Conservation (phyloP, 1,139 yeast genomes). For the Yamadazyma oceani region DNA sequence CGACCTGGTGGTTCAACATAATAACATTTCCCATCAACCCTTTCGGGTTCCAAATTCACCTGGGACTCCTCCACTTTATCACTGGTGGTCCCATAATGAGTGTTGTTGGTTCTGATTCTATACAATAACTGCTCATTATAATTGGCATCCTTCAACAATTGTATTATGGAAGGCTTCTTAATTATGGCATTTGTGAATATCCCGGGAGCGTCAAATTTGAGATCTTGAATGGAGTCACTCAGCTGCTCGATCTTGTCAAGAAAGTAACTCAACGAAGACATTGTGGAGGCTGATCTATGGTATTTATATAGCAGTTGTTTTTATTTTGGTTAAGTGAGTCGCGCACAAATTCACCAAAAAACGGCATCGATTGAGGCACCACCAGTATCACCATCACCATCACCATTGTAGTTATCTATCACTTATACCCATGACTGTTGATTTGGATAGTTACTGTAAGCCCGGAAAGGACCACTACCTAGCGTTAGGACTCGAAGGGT, state of each 20-base stretch:
- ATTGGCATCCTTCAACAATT: slow-evolving; percentile 62
- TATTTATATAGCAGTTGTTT: too few relatives aligned
- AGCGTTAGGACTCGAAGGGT: slow-evolving; percentile 92
- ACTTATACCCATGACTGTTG: slow-evolving; percentile 38
- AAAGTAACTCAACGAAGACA: slow-evolving; percentile 26
- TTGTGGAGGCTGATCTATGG: too few relatives aligned
- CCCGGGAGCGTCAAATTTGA: slow-evolving; percentile 54
- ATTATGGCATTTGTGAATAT: slow-evolving; percentile 66
- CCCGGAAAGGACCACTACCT: slow-evolving; percentile 54
- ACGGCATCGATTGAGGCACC: too few relatives aligned
- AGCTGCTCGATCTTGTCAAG: slow-evolving; percentile 26
- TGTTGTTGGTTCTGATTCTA: slow-evolving; percentile 22
- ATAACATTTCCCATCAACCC: slow-evolving; percentile 39
- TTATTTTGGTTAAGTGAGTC: not conserved
- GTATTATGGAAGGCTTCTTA: slow-evolving; percentile 54
- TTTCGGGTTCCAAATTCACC: slow-evolving; percentile 23
- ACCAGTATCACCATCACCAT: not conserved
- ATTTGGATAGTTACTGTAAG: slow-evolving; percentile 38
- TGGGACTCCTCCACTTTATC: slow-evolving; percentile 13
- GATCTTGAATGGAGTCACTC: slow-evolving; percentile 22
- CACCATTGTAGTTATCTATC: too few relatives aligned
- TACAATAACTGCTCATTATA: slow-evolving; percentile 53
- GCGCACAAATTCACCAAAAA: too few relatives aligned
- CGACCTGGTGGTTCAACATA: slow-evolving; percentile 25
- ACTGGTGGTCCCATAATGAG: slow-evolving; percentile 1